Percentiles rank a stretch among this genome's conserved stretches.
Evolutionary conservation across 2,329 filamentous ascomycete genomes (phyloP).

Genomic region (Sphaerulina vaccinii): DNA sequence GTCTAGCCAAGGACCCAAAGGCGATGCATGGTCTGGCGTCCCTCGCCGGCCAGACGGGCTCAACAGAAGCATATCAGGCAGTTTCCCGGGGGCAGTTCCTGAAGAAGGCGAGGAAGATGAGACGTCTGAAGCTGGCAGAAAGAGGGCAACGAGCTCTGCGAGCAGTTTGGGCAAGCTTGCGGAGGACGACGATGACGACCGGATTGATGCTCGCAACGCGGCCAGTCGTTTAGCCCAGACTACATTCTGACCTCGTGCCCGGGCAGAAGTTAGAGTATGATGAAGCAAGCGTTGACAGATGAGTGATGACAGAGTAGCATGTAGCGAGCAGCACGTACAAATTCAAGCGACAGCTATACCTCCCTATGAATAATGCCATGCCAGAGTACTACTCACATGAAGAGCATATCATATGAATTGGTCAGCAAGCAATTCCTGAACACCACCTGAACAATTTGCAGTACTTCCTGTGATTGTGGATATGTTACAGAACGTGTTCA

Average conservation of each 20-base stretch:
- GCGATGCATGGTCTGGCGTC: slow-evolving; percentile 97
- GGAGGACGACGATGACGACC: slow-evolving; percentile 82
- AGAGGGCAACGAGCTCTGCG: slow-evolving; percentile 49
- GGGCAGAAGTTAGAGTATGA: slow-evolving; percentile 4
- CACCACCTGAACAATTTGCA: too few relatives aligned
- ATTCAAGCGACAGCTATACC: too few relatives aligned
- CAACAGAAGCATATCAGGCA: slow-evolving; percentile 73
- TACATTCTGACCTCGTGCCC: slow-evolving; percentile 66
- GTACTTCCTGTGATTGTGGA: too few relatives aligned
- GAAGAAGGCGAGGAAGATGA: slow-evolving; percentile 52
- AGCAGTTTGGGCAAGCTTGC: slow-evolving; percentile 57
- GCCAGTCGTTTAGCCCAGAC: slow-evolving; percentile 90
- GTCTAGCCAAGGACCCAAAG: slow-evolving; percentile 90
- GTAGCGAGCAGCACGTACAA: too few relatives aligned
- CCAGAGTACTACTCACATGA: too few relatives aligned
- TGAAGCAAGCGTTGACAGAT: background rate
- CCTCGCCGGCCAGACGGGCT: slow-evolving; percentile 77
- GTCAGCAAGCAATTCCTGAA: too few relatives aligned
- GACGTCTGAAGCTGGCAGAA: slow-evolving; percentile 52
- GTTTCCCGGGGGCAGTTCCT: slow-evolving; percentile 58
- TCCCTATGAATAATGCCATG: too few relatives aligned
- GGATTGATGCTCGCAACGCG: slow-evolving; percentile 92
- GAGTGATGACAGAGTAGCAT: too few relatives aligned
- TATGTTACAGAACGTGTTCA: too few relatives aligned
- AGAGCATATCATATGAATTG: too few relatives aligned